These are phyloP conservation scores for Prunus yedoensis DNA, from an alignment of 331 rosid species.

Conservation along the genomic window DNA sequence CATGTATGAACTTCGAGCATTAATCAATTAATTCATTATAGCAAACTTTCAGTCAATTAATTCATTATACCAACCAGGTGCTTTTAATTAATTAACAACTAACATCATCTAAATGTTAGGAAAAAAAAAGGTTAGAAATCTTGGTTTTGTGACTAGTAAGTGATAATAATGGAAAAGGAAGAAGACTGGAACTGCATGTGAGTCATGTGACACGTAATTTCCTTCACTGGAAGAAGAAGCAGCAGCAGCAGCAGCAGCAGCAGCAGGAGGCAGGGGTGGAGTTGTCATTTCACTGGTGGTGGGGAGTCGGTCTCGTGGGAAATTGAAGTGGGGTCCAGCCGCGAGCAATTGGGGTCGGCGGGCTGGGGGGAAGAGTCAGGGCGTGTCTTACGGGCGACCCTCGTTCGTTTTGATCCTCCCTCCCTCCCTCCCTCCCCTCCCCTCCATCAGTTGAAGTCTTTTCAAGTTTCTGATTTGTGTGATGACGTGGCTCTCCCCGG, in stretches of 20 bases:
- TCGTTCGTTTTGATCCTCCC: constrained; percentile 11
- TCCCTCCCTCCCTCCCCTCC: no score
- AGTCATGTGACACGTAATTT: neutral
- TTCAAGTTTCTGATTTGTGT: constrained; percentile 12
- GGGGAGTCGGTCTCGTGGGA: neutral
- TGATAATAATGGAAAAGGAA: no score
- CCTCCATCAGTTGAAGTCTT: constrained; percentile 8
- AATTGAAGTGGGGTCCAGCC: constrained; percentile 32
- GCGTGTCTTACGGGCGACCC: constrained; percentile 40
- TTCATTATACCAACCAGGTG: no score
- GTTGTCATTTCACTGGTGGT: neutral
- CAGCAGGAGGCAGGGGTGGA: neutral
- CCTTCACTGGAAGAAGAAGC: neutral
- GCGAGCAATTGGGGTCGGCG: constrained; percentile 29
- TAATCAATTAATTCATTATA: no score
- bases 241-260: neutral
- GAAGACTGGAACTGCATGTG: neutral
- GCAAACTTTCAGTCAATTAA: no score
- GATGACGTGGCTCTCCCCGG: constrained; percentile 53
- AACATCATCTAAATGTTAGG: no score
- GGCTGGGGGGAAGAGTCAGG: constrained; percentile 6
- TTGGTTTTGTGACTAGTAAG: no score
- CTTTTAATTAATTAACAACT: no score
- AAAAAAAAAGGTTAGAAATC: no score
- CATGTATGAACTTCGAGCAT: no score